Evolutionary conservation across 2,329 filamentous ascomycete genomes (phyloP).

Genomic region (Aphanoascus verrucosus): DNA sequence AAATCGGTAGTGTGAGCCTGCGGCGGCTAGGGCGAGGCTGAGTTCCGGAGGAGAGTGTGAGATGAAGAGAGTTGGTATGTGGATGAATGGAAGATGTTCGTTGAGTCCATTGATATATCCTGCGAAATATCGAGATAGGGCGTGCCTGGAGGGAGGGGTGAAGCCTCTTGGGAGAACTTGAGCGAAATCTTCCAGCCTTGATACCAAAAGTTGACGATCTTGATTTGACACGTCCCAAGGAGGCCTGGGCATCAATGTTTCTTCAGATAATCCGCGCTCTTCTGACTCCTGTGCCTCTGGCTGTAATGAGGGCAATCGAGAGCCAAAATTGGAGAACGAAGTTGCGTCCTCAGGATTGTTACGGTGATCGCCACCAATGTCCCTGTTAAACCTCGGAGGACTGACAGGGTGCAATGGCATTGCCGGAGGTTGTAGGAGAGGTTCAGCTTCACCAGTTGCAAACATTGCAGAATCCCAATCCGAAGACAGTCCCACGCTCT

Average conservation of each 20-base stretch:
- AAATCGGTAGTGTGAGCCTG: conserved; percentile 41
- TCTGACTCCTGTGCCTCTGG: conserved; percentile 38
- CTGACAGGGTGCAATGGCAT: conserved; percentile 23
- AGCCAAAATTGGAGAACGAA: conserved; percentile 41
- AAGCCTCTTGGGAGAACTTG: conserved; percentile 39
- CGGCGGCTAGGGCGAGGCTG: conserved; percentile 42
- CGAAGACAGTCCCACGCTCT: conserved; percentile 40
- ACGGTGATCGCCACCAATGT: conserved; percentile 32
- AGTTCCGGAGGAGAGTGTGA: conserved; percentile 39
- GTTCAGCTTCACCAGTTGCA: conserved; percentile 31
- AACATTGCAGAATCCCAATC: conserved; percentile 42
- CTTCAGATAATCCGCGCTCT: conserved; percentile 34
- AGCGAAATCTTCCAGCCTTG: conserved; percentile 38
- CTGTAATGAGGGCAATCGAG: conserved; percentile 38
- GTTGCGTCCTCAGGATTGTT: conserved; percentile 31
- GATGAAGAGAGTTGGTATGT: conserved; percentile 39
- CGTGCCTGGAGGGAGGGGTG: conserved; percentile 40
- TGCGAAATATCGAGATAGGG: conserved; percentile 41
- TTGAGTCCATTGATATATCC: conserved; percentile 43
- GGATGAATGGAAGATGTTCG: conserved; percentile 44
- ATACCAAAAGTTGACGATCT: conserved; percentile 37
- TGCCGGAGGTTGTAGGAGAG: conserved; percentile 28
- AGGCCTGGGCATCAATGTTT: conserved; percentile 29
- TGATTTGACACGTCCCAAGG: conserved; percentile 40
- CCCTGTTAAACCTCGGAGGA: conserved; percentile 29